These are phyloP conservation scores for Hypoxylon cercidicola DNA, from an alignment of 495 filamentous ascomycete genomes.

Conservation along the genomic window DNA sequence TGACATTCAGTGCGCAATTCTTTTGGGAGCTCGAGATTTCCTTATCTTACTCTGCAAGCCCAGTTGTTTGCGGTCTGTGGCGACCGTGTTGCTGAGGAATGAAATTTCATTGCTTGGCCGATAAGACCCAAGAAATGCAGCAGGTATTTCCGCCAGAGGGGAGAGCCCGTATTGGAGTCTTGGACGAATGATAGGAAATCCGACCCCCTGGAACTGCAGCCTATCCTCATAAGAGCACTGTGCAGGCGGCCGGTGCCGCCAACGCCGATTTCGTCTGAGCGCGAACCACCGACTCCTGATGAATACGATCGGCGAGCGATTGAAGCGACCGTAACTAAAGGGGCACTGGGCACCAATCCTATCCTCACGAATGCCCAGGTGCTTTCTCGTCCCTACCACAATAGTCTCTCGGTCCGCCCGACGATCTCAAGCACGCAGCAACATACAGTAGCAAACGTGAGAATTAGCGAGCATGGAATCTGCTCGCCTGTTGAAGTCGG, in stretches of 20 bases:
- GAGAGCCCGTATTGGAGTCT: neutral
- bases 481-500: neutral
- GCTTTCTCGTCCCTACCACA: neutral
- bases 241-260: constrained; percentile 34
- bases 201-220: constrained; percentile 11
- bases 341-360: too few species aligned
- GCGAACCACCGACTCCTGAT: constrained; percentile 4
- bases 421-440: neutral
- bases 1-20: constrained; percentile 4
- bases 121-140: constrained; percentile 8
- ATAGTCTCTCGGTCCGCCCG: neutral
- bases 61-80: too few species aligned
- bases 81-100: neutral
- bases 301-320: neutral
- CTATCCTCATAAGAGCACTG: constrained; percentile 1
- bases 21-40: neutral
- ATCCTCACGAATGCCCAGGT: neutral
- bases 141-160: constrained; percentile 5
- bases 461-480: neutral
- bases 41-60: too few species aligned
- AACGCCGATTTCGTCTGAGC: constrained; percentile 3
- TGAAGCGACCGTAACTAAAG: neutral
- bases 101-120: neutral
- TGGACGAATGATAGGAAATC: constrained; percentile 5
- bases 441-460: constrained; percentile 1